phyloP scores from a whole-genome alignment of 768 basidiomycete species.

The Tulasnella sp. region DNA sequence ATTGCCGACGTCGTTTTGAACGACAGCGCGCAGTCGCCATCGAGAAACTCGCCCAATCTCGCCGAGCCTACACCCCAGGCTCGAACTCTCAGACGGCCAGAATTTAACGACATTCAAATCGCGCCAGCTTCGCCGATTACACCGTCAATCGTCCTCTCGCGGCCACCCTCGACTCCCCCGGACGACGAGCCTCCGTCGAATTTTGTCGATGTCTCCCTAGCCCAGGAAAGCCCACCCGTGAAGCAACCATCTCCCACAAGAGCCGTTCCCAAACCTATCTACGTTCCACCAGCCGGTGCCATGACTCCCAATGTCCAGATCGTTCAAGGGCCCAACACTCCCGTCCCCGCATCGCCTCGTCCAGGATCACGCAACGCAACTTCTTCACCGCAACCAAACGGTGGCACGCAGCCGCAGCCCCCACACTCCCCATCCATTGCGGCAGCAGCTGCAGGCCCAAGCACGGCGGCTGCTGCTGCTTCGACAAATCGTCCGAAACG shows the following conservation, averaged over 20 bases:
- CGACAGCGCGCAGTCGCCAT: background rate
- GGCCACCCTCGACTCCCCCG: background rate
- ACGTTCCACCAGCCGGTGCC: slow-evolving; percentile 12
- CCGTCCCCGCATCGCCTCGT: background rate
- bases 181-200: background rate
- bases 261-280: slow-evolving; percentile 1
- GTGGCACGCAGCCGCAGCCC: background rate
- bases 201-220: background rate
- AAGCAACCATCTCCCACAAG: background rate
- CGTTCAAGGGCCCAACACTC: slow-evolving; percentile 21
- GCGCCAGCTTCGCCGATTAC: slow-evolving; percentile 17
- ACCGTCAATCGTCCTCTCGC: slow-evolving; percentile 26
- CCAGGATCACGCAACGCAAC: background rate
- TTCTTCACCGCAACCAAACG: background rate
- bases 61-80: background rate
- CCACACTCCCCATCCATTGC: background rate
- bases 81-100: background rate
- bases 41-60: background rate
- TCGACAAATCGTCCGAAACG: slow-evolving; percentile 2
- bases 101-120: background rate
- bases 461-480: background rate
- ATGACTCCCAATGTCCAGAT: slow-evolving; percentile 14
- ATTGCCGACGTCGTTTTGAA: background rate
- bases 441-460: background rate
- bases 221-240: background rate